Conservation (phyloP, 352 stramenopile genomes). For the Phytophthora sp. region DNA sequence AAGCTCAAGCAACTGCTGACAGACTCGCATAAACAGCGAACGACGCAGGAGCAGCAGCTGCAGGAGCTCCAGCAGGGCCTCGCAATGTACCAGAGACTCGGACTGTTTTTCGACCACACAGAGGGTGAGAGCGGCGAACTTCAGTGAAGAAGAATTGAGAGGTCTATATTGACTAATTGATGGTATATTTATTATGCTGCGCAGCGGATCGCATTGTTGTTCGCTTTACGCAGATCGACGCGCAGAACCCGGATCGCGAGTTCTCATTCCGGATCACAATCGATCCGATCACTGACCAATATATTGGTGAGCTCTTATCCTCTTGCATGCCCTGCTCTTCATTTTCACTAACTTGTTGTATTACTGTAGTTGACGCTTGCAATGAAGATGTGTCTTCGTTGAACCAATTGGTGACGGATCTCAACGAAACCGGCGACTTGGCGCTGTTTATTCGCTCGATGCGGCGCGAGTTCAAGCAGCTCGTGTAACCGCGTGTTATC, state of each 20-base stretch:
- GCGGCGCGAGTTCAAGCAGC: slow-evolving; percentile 77
- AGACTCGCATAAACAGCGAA: slow-evolving; percentile 52
- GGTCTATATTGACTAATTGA: background rate
- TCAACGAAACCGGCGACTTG: slow-evolving; percentile 75
- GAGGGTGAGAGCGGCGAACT: slow-evolving; percentile 41
- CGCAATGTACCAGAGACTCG: slow-evolving; percentile 69
- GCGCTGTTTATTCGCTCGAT: slow-evolving; percentile 81
- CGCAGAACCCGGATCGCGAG: slow-evolving; percentile 52
- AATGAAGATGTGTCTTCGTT: slow-evolving; percentile 56
- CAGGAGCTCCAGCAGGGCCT: slow-evolving; percentile 68
- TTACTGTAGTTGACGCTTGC: slow-evolving; percentile 66
- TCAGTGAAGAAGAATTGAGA: background rate
- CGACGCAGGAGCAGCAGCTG: slow-evolving; percentile 56
- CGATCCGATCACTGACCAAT: slow-evolving; percentile 57
- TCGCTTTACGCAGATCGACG: slow-evolving; percentile 76
- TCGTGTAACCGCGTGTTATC: slow-evolving; percentile 41
- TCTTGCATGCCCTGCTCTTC: background rate
- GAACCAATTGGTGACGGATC: slow-evolving; percentile 55
- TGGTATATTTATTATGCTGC: background rate
- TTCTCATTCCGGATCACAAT: slow-evolving; percentile 83
- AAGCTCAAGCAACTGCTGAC: slow-evolving; percentile 55
- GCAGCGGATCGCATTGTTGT: slow-evolving; percentile 68
- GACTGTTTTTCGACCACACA: slow-evolving; percentile 71
- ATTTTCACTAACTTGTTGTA: background rate
- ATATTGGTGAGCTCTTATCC: slow-evolving; percentile 49